phyloP scores from a whole-genome alignment of 306 rosid genomes.

The Cicer pinnatifidum region DNA sequence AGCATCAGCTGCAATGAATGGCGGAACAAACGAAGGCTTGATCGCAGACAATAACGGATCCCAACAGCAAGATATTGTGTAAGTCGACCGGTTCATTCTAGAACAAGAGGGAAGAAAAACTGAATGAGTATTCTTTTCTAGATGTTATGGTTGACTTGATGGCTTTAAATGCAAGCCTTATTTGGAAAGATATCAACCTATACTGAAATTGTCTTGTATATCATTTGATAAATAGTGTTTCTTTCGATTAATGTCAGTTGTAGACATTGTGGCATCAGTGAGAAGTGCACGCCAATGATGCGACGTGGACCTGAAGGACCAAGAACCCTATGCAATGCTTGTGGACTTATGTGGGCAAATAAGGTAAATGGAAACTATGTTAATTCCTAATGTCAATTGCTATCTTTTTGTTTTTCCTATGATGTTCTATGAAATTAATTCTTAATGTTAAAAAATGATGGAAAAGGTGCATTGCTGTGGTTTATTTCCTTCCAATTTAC shows the following conservation, averaged over 20 bases:
- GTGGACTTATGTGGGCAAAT: slow-evolving; percentile 92
- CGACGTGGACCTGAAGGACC: slow-evolving; percentile 90
- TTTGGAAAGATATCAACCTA: slow-evolving; percentile 36
- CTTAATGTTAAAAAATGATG: slow-evolving; percentile 24
- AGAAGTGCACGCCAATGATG: slow-evolving; percentile 81
- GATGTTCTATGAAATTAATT: slow-evolving; percentile 12
- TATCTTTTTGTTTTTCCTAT: slow-evolving; percentile 19
- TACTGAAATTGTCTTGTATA: slow-evolving; percentile 16
- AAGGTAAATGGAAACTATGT: slow-evolving; percentile 56
- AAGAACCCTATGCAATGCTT: slow-evolving; percentile 83
- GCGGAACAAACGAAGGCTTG: slow-evolving; percentile 63
- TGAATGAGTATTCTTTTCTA: slow-evolving; percentile 15
- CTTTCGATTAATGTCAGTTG: slow-evolving; percentile 55
- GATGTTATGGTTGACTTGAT: slow-evolving; percentile 6
- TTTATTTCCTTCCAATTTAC: slow-evolving; percentile 25
- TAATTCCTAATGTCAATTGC: neutral
- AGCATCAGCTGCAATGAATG: slow-evolving; percentile 55
- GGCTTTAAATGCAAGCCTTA: slow-evolving; percentile 22
- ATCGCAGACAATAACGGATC: slow-evolving; percentile 59
- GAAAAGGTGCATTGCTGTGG: slow-evolving; percentile 17
- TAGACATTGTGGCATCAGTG: slow-evolving; percentile 75
- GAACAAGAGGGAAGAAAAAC: slow-evolving; percentile 20
- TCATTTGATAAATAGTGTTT: slow-evolving; percentile 25
- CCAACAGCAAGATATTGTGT: slow-evolving; percentile 70
- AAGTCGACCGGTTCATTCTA: slow-evolving; percentile 50